Evolutionary conservation across 2,329 filamentous ascomycete species (phyloP).

Genomic region (Graphiopsis chlorocephala): DNA sequence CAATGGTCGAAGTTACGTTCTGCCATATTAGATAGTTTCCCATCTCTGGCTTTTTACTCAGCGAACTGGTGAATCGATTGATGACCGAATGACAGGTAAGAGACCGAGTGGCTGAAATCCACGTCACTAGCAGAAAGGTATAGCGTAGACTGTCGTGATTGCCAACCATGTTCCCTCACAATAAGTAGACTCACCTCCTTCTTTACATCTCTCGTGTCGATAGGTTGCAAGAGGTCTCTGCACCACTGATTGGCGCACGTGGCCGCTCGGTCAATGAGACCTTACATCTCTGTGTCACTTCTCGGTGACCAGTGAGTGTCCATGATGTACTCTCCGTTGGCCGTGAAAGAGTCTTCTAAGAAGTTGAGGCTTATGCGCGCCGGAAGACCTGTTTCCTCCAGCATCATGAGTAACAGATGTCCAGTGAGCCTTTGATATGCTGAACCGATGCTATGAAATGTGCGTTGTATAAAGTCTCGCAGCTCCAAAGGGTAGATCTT

Average conservation of each 20-base stretch:
- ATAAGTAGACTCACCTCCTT: background rate
- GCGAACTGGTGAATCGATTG: background rate
- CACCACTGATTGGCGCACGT: background rate
- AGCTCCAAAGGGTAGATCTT: background rate
- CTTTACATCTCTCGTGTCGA: background rate
- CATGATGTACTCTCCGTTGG: background rate
- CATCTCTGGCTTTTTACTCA: background rate
- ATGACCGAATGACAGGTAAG: background rate
- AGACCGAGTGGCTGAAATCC: background rate
- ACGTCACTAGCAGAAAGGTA: too few species aligned
- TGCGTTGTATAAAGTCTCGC: background rate
- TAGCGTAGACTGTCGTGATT: too few species aligned
- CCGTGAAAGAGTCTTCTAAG: background rate
- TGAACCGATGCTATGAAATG: background rate
- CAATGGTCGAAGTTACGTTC: background rate
- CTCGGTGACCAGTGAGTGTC: background rate
- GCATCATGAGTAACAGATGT: background rate
- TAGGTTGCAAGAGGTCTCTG: background rate
- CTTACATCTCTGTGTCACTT: background rate
- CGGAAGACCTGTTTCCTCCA: background rate
- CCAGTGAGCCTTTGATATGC: background rate
- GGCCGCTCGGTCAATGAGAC: background rate
- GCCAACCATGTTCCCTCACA: too few species aligned
- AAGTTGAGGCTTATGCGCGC: background rate
- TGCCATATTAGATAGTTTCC: background rate